phyloP scores from a whole-genome alignment of 805 yeast species.

The Candida patagonica region DNA sequence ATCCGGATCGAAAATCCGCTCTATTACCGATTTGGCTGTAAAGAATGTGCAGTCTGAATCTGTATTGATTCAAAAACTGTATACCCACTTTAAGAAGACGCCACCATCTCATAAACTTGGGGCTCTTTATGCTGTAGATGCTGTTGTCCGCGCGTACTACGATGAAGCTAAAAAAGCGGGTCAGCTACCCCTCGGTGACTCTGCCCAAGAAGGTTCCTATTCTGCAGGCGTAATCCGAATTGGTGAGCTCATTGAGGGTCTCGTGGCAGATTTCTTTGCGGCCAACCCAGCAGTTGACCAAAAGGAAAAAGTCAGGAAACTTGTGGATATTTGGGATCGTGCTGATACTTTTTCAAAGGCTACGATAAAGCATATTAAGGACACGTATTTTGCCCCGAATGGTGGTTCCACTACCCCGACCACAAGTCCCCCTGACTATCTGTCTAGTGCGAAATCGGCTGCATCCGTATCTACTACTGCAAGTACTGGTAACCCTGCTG shows the following conservation, averaged over 20 bases:
- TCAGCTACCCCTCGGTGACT: slow-evolving; percentile 36
- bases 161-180: slow-evolving; percentile 58
- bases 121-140: slow-evolving; percentile 82
- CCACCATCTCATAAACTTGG: slow-evolving; percentile 84
- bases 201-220: slow-evolving; percentile 58
- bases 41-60: slow-evolving; percentile 52
- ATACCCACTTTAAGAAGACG: slow-evolving; percentile 59
- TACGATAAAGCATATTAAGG: slow-evolving; percentile 45
- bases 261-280: slow-evolving; percentile 47
- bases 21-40: slow-evolving; percentile 68
- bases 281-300: slow-evolving; percentile 16
- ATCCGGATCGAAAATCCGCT: slow-evolving; percentile 89
- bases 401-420: slow-evolving; percentile 57
- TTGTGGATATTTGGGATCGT: slow-evolving; percentile 88
- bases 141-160: slow-evolving; percentile 76
- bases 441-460: slow-evolving; percentile 19
- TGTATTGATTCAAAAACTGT: slow-evolving; percentile 47
- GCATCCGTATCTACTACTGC: slow-evolving; percentile 28
- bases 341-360: slow-evolving; percentile 64
- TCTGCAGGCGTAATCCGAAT: slow-evolving; percentile 65
- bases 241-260: slow-evolving; percentile 51
- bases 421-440: slow-evolving; percentile 44
- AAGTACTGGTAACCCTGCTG: slow-evolving; percentile 38
- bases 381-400: slow-evolving; percentile 40
- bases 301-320: slow-evolving; percentile 63